These are phyloP conservation scores for Ustilago esculenta DNA, from an alignment of 1,284 basidiomycete genomes.

Conservation along the genomic window DNA sequence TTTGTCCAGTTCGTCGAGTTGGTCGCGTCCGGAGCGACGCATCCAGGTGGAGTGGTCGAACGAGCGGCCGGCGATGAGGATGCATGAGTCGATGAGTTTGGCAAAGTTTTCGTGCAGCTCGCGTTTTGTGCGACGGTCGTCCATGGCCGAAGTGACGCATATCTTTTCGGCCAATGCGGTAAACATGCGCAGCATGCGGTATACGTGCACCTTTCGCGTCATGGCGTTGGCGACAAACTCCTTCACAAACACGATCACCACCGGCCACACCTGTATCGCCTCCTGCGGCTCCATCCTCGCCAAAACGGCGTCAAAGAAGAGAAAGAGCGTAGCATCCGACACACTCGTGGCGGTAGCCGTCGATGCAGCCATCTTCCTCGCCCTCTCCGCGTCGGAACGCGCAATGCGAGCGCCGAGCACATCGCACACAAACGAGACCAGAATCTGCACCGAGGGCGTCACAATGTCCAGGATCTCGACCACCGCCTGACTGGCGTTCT, in stretches of 20 bases:
- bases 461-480: constrained; percentile 87
- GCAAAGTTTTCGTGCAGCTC: constrained; percentile 91
- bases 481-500: constrained; percentile 55
- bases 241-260: constrained; percentile 78
- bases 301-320: constrained; percentile 90
- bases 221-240: constrained; percentile 73
- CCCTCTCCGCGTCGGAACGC: constrained; percentile 70
- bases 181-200: constrained; percentile 81
- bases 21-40: constrained; percentile 75
- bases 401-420: constrained; percentile 50
- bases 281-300: constrained; percentile 83
- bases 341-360: constrained; percentile 4
- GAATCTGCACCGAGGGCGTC: constrained; percentile 83
- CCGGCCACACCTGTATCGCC: constrained; percentile 86
- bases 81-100: constrained; percentile 83
- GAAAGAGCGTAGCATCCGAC: constrained; percentile 71
- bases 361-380: constrained; percentile 11
- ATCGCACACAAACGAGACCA: constrained; percentile 90
- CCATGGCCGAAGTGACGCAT: constrained; percentile 81
- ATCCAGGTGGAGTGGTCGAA: constrained; percentile 83
- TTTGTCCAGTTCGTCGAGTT: constrained; percentile 52
- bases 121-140: constrained; percentile 86
- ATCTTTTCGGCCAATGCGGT: constrained; percentile 83
- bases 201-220: constrained; percentile 71
- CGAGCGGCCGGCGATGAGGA: constrained; percentile 78